Percentiles rank a stretch among this genome's conserved stretches.
These are phyloP conservation scores for Viridothelium virens DNA, from an alignment of 495 filamentous ascomycete species.

Conservation along the genomic window DNA sequence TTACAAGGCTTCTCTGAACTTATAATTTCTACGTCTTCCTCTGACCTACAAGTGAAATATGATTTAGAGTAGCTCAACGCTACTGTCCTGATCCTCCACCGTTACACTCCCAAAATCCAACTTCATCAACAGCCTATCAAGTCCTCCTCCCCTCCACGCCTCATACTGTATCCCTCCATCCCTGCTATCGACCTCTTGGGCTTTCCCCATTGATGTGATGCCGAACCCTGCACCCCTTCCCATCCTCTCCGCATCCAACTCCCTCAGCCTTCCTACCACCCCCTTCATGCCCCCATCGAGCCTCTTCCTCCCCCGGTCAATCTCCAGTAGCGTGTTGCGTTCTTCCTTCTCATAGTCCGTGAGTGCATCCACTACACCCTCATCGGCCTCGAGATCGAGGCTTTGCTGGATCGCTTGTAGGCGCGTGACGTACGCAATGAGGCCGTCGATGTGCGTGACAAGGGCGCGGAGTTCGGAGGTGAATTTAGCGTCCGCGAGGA, in stretches of 20 bases:
- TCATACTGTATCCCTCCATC: conserved; percentile 32
- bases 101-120: conserved; percentile 57
- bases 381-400: conserved; percentile 68
- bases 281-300: conserved; percentile 56
- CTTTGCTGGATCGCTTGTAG: conserved; percentile 64
- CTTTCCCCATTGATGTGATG: not conserved
- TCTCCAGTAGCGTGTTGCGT: conserved; percentile 49
- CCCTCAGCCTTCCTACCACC: conserved; percentile 51
- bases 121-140: conserved; percentile 79
- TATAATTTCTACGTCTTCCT: not conserved
- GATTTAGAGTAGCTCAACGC: not conserved
- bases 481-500: conserved; percentile 63
- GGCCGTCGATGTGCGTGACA: conserved; percentile 63
- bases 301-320: conserved; percentile 44
- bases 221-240: conserved; percentile 17
- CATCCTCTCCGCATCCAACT: conserved; percentile 47
- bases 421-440: conserved; percentile 64
- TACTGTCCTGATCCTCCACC: conserved; percentile 23
- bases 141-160: conserved; percentile 54
- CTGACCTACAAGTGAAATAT: not conserved
- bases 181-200: conserved; percentile 17
- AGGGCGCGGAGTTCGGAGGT: conserved; percentile 62
- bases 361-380: conserved; percentile 66
- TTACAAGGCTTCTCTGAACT: too few species aligned
- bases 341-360: conserved; percentile 64